Base-by-base conservation (phyloP, 495 filamentous ascomycete genomes). In the Aspergillus incahuasiensis region DNA sequence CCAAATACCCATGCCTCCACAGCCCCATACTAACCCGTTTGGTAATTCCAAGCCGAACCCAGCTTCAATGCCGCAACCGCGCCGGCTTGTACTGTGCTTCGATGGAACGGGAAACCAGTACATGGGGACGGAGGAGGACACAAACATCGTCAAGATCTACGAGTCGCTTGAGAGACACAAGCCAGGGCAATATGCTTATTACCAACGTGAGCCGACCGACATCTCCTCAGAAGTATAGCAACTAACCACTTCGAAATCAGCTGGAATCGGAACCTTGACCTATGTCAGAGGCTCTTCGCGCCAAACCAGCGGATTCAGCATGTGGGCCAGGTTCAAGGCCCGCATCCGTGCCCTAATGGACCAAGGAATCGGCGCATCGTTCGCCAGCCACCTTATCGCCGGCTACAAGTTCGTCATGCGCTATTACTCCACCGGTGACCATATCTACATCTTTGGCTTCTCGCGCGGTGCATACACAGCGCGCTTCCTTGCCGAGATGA, bases 321-420 rank as follows among this genome's bases (percentile, higher is more conserved):
- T 43, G 24, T 52, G 42, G 48, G 7, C 32, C 8, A 46, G 41
- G 15, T 25, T 53, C 18, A 60, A 53, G 41, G 43, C 53, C 1
- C 42, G 42, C 16, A 35, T 53, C 21, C 34, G 41, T n/a, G 48
- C 46, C 18, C 34, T 52, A 9, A 5, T 60, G 3, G 58, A 60
- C 30, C 39, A 56, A 0, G 89, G 87, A 1, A 63, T 92, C 24
- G 89, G 89, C 6, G 80, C 82, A 0, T 87, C 85, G 0, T 92
- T 92, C 56, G 83, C 82, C 52, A 77, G 86, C 3, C 89, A 94
- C 70, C 86, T 89, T n/a, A 78, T 92, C 42, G 88, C 82, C 3
- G 89, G 87, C 5, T 95, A 95, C 66, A 84, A 84, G 52, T 92
- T 92, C 63, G 71, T 92, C n/a, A 95, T 95, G 89, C 81, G 86